A percentile compares a stretch with the other conserved stretches of the same genome.
Evolutionary conservation across 1,284 basidiomycete species (phyloP).

Genomic region (Ganoderma lingzhi): DNA sequence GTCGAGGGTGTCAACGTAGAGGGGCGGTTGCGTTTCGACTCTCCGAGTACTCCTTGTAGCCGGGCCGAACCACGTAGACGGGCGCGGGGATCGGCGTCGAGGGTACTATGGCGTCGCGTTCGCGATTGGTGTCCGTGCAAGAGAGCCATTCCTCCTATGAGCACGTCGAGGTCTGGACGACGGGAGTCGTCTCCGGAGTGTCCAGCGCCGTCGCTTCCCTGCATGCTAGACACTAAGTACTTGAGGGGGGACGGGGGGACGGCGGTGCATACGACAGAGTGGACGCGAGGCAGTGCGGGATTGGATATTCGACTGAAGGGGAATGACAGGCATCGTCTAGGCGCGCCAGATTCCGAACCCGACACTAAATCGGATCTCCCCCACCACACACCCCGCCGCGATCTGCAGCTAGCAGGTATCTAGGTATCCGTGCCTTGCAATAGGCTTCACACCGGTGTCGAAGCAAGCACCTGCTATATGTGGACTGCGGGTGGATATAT

Average conservation of each 20-base stretch:
- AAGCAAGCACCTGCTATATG: neutral
- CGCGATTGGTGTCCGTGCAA: neutral
- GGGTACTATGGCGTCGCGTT: neutral
- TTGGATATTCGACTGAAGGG: neutral
- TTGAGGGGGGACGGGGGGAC: no score
- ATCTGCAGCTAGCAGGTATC: neutral
- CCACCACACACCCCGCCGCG: neutral
- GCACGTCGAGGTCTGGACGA: neutral
- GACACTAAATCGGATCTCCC: neutral
- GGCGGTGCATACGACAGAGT: neutral
- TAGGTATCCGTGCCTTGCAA: neutral
- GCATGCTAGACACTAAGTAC: neutral
- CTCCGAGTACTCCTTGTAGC: neutral
- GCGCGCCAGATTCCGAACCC: constrained; percentile 3
- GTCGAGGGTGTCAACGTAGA: neutral
- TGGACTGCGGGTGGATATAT: neutral
- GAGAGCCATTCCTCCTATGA: neutral
- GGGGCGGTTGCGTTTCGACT: neutral
- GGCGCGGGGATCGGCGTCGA: neutral
- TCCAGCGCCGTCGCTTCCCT: neutral
- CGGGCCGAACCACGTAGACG: neutral
- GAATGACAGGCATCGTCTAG: neutral
- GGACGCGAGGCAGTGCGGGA: neutral
- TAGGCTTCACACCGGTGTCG: neutral
- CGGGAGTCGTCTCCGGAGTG: neutral